phyloP scores from a whole-genome alignment of 306 rosid species.

The Quercus suber region DNA sequence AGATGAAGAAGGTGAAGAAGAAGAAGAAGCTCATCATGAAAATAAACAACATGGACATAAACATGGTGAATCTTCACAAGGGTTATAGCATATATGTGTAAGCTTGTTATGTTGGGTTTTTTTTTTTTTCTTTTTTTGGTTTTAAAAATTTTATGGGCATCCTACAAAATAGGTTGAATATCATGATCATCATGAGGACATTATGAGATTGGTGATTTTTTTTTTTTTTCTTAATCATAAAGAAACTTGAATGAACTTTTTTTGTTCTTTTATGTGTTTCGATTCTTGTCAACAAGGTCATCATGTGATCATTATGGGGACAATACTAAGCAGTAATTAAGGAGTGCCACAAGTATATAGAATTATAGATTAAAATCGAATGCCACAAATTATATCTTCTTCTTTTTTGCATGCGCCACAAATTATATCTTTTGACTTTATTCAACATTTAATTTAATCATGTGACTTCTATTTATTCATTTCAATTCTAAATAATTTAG shows the following conservation, averaged over 20 bases:
- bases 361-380: too few species aligned
- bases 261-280: background rate
- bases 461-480: too few species aligned
- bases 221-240: background rate
- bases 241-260: background rate
- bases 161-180: background rate
- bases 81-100: too few species aligned
- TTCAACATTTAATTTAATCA: too few species aligned
- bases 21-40: conserved; percentile 25
- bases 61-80: conserved; percentile 2
- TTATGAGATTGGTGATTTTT: background rate
- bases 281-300: background rate
- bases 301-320: background rate
- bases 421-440: too few species aligned
- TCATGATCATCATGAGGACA: background rate
- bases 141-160: background rate
- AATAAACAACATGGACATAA: conserved; percentile 6
- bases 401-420: too few species aligned
- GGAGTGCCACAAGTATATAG: too few species aligned
- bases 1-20: conserved; percentile 32
- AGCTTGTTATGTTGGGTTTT: background rate
- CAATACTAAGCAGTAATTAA: background rate
- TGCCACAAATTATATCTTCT: too few species aligned
- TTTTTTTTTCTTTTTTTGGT: background rate
- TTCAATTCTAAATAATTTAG: too few species aligned